Evolutionary conservation across 176 grass and related monocot genomes (phyloP), one percentile per base, ranked within the genome.

Genomic region (Alopecurus myosuroides): DNA sequence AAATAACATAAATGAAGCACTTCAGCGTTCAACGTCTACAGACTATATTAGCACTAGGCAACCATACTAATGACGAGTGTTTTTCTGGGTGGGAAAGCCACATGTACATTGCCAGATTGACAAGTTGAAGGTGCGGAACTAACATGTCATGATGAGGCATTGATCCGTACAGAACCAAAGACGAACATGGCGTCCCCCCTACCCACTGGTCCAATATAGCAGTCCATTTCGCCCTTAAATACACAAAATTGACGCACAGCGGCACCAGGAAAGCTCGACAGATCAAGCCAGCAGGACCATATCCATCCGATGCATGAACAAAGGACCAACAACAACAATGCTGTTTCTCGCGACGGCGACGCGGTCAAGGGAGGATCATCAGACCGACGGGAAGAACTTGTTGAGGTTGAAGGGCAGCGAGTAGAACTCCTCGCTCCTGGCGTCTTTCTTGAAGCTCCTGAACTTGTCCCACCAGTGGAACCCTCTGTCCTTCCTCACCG

Each of bases 391-490:
- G 77, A 94, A 94, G 69, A 92, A 99, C 50, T 88, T 99, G 62
- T 99, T 90, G 46, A 99, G 88, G 50, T 96, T 96, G 53, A 94
- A 89, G 0, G 97, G 97, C 58, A 99, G 29, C 4, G 83, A 82
- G 88, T 99, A 99, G 75, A 99, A 99, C 56, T 96, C 97, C 36
- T 94, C 88, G 70, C 89, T 99, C 61, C 97, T 87, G 7, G 84
- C 29, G 29, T 99, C 97, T 3, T 77, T 90, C 84, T 87, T 89
- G 91, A 77, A 96, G 31, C 89, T 90, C 46, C 93, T 82, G 83
- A 77, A 99, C 77, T 90, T 94, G 57, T 92, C 89, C 97, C 93
- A 94, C 93, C 91, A 99, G 23, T 96, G 91, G 42, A 94, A 88
- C 14, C 97, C 97, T 12, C 93, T 85, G 85, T 99, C 97, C 60